Base-by-base conservation (phyloP, 441 rosid species). In the Arabidopsis hybrid region DNA sequence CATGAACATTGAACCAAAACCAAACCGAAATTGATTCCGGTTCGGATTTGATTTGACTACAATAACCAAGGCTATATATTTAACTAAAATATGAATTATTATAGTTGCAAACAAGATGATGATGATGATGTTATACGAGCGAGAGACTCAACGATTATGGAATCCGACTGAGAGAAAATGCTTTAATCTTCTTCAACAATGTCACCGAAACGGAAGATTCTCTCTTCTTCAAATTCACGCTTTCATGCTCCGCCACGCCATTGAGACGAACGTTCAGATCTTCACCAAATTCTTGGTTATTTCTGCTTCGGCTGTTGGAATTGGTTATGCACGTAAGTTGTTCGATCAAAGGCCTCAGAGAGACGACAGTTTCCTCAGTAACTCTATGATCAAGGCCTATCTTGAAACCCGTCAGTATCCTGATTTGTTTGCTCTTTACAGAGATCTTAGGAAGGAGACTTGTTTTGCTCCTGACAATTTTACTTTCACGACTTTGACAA, bases 311-410 rank as follows among this genome's bases (percentile, higher is more conserved):
- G 43, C n/a, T 14, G 69, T 77, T 26, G 83, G 84, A 3, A 52
- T 79, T 45, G 40, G 75, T 21, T 78, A 87, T 59, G 95, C 93
- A 5, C 93, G 93, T 45, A 69, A 56, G 59, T 3, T 85, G 81
- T 90, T 89, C 85, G 90, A 86, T 49, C 39, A 35, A 13, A 77
- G 87, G 52, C 82, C 84, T 67, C 84, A 75, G 2, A 78, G 76
- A 80, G 86, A 82, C 43, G 91, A 90, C 45, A 77, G 83, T 4
- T 85, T 87, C 64, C 85, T 92, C 35, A 86, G 88, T 78, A 92
- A 86, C 67, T 69, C 89, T 71, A 81, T 92, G 96, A 85, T 92
- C 81, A 85, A 83, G 65, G 74, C 90, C 8, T 83, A 86, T 75
- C 74, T 82, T 50, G 82, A 70, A 52, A 45, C 68, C 39, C 78